A percentile compares a stretch with the other conserved stretches of the same genome.
Conservation (phyloP, 2,329 filamentous ascomycete species). For the Cordyceps tenuipes region DNA sequence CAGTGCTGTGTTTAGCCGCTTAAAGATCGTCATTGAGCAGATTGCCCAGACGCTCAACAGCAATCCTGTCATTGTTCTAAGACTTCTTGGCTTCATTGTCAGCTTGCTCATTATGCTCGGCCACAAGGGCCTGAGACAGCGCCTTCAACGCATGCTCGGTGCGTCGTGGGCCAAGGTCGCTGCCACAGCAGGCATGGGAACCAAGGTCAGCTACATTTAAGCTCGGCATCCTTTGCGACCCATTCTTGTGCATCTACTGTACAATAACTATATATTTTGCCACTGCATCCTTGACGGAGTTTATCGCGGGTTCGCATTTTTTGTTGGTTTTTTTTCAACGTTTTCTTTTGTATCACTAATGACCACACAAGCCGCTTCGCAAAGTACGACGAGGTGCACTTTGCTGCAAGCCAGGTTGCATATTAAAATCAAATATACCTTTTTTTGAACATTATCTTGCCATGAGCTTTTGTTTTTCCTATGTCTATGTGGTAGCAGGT, state of each 20-base stretch:
- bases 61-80: constrained; percentile 49
- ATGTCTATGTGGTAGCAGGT: not conserved
- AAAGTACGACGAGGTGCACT: not conserved
- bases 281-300: constrained; percentile 13
- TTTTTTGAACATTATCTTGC: not conserved
- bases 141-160: constrained; percentile 59
- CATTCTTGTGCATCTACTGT: constrained; percentile 15
- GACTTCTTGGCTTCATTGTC: constrained; percentile 68
- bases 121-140: constrained; percentile 64
- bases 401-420: not conserved
- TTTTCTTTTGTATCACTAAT: constrained; percentile 13
- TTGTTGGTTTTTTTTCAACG: constrained; percentile 7
- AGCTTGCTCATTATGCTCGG: constrained; percentile 71
- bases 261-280: constrained; percentile 15
- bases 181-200: constrained; percentile 86
- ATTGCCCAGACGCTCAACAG: constrained; percentile 42
- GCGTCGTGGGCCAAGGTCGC: constrained; percentile 73
- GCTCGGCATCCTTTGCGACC: not conserved
- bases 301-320: not conserved
- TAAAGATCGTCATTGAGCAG: constrained; percentile 43
- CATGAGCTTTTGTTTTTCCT: not conserved
- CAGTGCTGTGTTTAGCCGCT: constrained; percentile 42
- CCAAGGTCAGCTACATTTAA: constrained; percentile 94
- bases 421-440: constrained; percentile 1
- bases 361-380: constrained; percentile 3